Evolutionary conservation across 176 grass and related monocot genomes (phyloP).

Genomic region (Eleusine coracana): DNA sequence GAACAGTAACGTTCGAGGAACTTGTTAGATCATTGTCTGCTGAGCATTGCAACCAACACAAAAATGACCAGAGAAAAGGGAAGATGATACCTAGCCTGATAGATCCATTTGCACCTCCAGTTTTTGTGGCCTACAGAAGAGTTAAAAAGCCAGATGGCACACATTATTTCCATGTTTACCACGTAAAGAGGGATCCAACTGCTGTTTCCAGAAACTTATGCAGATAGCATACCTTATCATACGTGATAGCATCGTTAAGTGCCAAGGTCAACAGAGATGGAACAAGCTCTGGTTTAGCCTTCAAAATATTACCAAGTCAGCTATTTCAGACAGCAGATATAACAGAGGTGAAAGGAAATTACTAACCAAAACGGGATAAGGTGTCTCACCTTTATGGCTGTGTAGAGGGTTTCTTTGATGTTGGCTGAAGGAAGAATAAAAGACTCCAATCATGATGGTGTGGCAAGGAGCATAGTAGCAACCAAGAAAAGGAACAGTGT

Average conservation of each 20-base stretch:
- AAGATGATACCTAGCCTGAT: conserved; percentile 81
- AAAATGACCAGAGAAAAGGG: background rate
- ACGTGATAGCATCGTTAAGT: conserved; percentile 93
- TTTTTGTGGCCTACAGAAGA: conserved; percentile 77
- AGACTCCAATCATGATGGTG: background rate
- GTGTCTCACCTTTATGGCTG: conserved; percentile 67
- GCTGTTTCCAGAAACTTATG: background rate
- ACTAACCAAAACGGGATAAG: background rate
- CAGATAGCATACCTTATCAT: conserved; percentile 75
- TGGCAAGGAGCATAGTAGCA: conserved; percentile 15
- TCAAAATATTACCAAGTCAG: conserved; percentile 9
- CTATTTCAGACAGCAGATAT: conserved; percentile 14
- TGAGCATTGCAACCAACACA: background rate
- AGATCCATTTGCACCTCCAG: conserved; percentile 95
- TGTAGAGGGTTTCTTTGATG: conserved; percentile 66
- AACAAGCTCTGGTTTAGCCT: conserved; percentile 84
- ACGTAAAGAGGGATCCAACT: background rate
- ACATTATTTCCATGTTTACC: background rate
- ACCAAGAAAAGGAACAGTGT: background rate
- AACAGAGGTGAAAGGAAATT: conserved; percentile 5
- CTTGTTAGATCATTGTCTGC: background rate
- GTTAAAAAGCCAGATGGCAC: conserved; percentile 10
- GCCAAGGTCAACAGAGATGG: conserved; percentile 73
- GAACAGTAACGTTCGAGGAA: background rate
- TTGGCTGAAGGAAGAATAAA: conserved; percentile 55